These are phyloP conservation scores for Fusarium clavum DNA, from an alignment of 2,329 filamentous ascomycete species.

Conservation along the genomic window DNA sequence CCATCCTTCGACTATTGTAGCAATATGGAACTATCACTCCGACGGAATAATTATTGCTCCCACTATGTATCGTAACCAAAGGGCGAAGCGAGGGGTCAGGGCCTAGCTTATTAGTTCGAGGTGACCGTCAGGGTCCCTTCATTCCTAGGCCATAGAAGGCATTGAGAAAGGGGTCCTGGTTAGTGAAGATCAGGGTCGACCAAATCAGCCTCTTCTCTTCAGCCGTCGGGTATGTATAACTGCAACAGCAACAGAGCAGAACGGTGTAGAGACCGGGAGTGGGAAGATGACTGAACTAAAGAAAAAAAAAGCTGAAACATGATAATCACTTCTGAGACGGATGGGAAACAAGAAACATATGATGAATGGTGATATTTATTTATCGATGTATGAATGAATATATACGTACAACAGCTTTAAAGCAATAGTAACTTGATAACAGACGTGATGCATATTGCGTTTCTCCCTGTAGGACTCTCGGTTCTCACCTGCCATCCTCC, in stretches of 20 bases:
- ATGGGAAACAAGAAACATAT: conserved; percentile 3
- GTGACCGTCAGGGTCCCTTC: conserved; percentile 14
- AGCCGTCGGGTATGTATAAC: background rate
- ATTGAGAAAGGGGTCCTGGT: conserved; percentile 15
- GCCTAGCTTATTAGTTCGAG: background rate
- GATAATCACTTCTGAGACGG: conserved; percentile 24
- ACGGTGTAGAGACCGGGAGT: conserved; percentile 16
- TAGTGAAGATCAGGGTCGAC: conserved; percentile 17
- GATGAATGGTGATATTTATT: background rate
- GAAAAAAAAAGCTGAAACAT: conserved; percentile 17
- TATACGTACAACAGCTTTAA: background rate
- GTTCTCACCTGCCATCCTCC: background rate
- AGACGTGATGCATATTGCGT: background rate
- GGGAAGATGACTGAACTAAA: conserved; percentile 10
- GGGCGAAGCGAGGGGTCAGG: conserved; percentile 12
- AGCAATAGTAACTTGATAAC: background rate
- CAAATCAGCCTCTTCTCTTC: background rate
- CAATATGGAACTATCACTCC: conserved; percentile 3
- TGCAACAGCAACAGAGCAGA: background rate
- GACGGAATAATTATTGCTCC: conserved; percentile 11
- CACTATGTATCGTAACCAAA: conserved; percentile 2
- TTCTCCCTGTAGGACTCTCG: background rate
- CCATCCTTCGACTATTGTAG: conserved; percentile 21
- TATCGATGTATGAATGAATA: background rate
- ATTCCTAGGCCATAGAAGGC: conserved; percentile 13